Evolutionary conservation across 108 stramenopile genomes (phyloP), one percentile per base, ranked within the genome.

Genomic region (Nitzschia palea): DNA sequence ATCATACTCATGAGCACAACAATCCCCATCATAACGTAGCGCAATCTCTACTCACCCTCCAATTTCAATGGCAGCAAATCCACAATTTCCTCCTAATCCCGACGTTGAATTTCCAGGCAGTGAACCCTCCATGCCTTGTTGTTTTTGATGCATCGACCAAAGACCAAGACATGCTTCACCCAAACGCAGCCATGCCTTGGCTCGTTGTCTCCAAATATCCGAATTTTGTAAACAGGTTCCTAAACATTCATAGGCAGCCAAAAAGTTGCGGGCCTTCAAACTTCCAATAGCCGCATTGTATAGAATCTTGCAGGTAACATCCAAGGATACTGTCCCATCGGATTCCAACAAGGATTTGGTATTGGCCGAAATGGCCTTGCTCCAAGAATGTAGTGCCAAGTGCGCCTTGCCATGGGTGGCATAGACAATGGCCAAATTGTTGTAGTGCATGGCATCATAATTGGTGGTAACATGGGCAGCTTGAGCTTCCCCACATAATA

Each of bases 361-460:
- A 40, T 15, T 35, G 18, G 10, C 26, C 29, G 53, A 35, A n/a
- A 94, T 44, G 4, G 88, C 86, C 65, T 85, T 79, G 47, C 81
- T 69, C 51, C 84, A 82, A 32, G 88, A 75, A 70, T 87, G 86
- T 61, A 87, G 31, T 2, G 93, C 93, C 42, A 94, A 63, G 43
- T 87, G 71, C 15, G 79, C 54, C 54, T 89, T 89, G 17, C 82
- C 84, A 44, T 62, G 75, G 26, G 89, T 73, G 55, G 82, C 80
- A 75, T 94, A 89, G 4, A 87, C 77, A 28, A 90, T 62, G 0
- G 84, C 87, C 35, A 89, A 71, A 61, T 94, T 94, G 61, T 94
- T 90, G 76, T 74, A 74, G 58, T 90, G 83, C 20, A 90, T 79
- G 37, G 79, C 84, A 29, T 90, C 79, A 62, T 87, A 82, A 57